Evolutionary conservation across 495 filamentous ascomycete genomes (phyloP).

Genomic region (Penicillium bialowiezense): DNA sequence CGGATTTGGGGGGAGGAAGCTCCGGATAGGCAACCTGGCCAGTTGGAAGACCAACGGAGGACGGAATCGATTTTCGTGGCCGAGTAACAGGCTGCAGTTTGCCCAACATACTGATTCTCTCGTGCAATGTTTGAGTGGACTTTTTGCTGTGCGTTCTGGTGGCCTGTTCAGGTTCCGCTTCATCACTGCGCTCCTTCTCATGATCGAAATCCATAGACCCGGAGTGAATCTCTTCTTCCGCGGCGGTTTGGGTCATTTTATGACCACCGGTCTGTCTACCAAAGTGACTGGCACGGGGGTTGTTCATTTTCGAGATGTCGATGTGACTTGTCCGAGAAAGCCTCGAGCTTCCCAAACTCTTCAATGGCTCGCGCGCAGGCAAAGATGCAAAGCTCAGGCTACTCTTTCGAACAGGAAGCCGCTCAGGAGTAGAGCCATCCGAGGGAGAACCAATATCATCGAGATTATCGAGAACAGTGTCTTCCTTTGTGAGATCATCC

Average conservation of each 20-base stretch:
- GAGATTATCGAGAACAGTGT: slow-evolving; percentile 47
- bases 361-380: slow-evolving; percentile 81
- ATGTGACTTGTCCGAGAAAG: slow-evolving; percentile 76
- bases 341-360: slow-evolving; percentile 72
- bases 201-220: slow-evolving; percentile 61
- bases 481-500: slow-evolving; percentile 39
- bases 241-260: slow-evolving; percentile 29
- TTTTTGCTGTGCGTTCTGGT: slow-evolving; percentile 75
- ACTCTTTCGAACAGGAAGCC: slow-evolving; percentile 76
- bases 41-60: slow-evolving; percentile 34
- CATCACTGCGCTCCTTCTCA: slow-evolving; percentile 38
- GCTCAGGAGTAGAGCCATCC: slow-evolving; percentile 59
- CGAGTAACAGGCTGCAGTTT: slow-evolving; percentile 66
- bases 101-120: slow-evolving; percentile 90
- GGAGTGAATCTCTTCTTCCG: slow-evolving; percentile 42
- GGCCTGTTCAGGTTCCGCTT: slow-evolving; percentile 32
- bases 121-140: slow-evolving; percentile 85
- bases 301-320: slow-evolving; percentile 56
- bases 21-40: slow-evolving; percentile 54
- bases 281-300: slow-evolving; percentile 53
- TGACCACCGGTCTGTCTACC: slow-evolving; percentile 47
- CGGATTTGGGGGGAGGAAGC: slow-evolving; percentile 44
- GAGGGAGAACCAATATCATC: slow-evolving; percentile 61
- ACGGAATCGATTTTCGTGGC: slow-evolving; percentile 67
- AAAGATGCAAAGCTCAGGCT: slow-evolving; percentile 91